Percentiles rank a stretch among this genome's conserved stretches.
Evolutionary conservation across 768 basidiomycete species (phyloP).

Genomic region (Tylopilus sp.): DNA sequence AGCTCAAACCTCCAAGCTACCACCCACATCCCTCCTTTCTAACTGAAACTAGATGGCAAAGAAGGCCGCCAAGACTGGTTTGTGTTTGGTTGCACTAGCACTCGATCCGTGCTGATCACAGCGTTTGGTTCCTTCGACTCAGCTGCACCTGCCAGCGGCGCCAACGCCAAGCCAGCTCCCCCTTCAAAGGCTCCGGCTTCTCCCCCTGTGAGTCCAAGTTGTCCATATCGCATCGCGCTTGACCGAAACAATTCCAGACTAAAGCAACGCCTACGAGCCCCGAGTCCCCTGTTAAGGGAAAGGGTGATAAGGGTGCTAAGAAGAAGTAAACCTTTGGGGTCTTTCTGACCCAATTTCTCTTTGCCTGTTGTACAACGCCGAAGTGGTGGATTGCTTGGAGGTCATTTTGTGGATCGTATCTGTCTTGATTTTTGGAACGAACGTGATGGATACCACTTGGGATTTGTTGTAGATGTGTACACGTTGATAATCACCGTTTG

Average conservation of each 20-base stretch:
- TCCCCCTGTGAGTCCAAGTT: constrained; percentile 16
- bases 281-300: constrained; percentile 29
- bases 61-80: constrained; percentile 24
- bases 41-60: constrained; percentile 23
- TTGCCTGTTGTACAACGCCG: constrained; percentile 1
- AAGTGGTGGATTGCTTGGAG: constrained; percentile 1
- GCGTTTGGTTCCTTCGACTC: neutral
- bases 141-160: constrained; percentile 14
- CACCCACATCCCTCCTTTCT: neutral
- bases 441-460: neutral
- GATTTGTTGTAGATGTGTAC: constrained; percentile 7
- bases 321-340: constrained; percentile 24
- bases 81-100: constrained; percentile 10
- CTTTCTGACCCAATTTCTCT: neutral
- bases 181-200: constrained; percentile 20
- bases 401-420: neutral
- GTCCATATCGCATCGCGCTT: neutral
- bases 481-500: neutral
- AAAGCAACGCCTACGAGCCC: constrained; percentile 17
- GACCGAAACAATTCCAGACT: constrained; percentile 12
- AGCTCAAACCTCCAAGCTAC: neutral
- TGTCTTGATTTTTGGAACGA: constrained; percentile 2
- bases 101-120: constrained; percentile 11
- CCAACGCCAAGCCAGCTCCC: constrained; percentile 20
- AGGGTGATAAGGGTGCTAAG: constrained; percentile 27